These are phyloP conservation scores for Cryptococcus hybrid DNA, from an alignment of 1,284 basidiomycete species.

Conservation along the genomic window DNA sequence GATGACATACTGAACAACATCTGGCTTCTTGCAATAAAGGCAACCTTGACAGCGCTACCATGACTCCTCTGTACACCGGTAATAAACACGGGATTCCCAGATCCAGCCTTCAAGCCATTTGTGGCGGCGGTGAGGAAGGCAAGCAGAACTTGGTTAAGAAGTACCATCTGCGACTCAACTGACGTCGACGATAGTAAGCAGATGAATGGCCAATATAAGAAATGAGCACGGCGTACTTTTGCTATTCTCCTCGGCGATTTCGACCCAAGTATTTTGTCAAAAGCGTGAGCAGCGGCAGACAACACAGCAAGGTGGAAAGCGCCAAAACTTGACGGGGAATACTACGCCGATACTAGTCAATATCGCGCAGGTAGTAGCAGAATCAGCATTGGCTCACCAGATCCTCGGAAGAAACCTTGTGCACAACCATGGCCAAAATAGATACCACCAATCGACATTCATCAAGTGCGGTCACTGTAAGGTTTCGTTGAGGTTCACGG, in stretches of 20 bases:
- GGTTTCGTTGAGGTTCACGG: conserved; percentile 48
- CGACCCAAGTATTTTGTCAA: conserved; percentile 65
- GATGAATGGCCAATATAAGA: conserved; percentile 1
- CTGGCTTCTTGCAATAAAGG: conserved; percentile 21
- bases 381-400: conserved; percentile 57
- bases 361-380: not conserved
- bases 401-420: conserved; percentile 57
- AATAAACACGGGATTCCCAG: conserved; percentile 39
- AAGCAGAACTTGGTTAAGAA: conserved; percentile 44
- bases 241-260: conserved; percentile 60
- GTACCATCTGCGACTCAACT: conserved; percentile 25
- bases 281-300: conserved; percentile 68
- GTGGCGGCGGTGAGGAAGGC: conserved; percentile 36
- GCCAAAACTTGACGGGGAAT: conserved; percentile 67
- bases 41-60: conserved; percentile 41
- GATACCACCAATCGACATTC: conserved; percentile 53
- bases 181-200: not conserved
- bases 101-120: conserved; percentile 30
- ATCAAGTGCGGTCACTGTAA: conserved; percentile 50
- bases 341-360: conserved; percentile 45
- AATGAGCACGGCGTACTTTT: conserved; percentile 16
- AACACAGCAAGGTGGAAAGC: conserved; percentile 78
- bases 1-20: conserved; percentile 25
- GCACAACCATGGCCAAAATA: conserved; percentile 52
- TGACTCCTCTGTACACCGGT: conserved; percentile 30